Base-by-base conservation (phyloP, 345 rosid genomes). In the Citrus mangshanensis region DNA sequence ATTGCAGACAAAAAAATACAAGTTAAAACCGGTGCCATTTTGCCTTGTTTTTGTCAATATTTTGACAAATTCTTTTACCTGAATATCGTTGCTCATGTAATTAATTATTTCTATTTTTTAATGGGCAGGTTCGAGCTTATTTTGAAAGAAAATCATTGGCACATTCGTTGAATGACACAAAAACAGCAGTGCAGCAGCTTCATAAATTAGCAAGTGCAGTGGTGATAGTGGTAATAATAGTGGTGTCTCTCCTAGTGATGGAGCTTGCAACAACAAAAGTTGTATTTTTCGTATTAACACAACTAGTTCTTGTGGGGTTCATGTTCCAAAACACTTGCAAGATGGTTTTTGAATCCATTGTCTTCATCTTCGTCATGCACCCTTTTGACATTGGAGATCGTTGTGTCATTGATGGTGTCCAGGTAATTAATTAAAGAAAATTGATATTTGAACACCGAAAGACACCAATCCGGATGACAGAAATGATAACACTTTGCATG, bases 381-480 rank as follows among this genome's bases (percentile, higher is more conserved):
- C 97, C 97, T 7, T 93, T 90, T 19, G 95, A 91, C 78, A 92
- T 93, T 0, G 98, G 98, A 10, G 96, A 93, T 79, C 89, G 98
- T 10, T 93, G 98, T 16, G 94, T 90, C 40, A 68, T 91, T 9
- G 98, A 93, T 13, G 98, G 90, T 27, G 81, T 93, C 42, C 95
- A 90, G 91, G 97, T 93, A 81, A 56, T 25, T 22, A 3, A 16
- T 46, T 46, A 46, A 46, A 46, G 51, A 13, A 3, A 3, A 46
- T 13, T 13, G 16, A 10, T 46, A 10, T 13, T 46, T 46, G 51
- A 46, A 13, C 18, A 46, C 18, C 14, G 1, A 13, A 46, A 46
- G 51, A 46, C 51, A 12, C 18, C 5, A 3, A 13, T 16, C 18
- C 3, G 51, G 18, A 46, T 46, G 51, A 46, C 51, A 46, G 51